Percentiles rank a stretch among this genome's conserved stretches.
phyloP scores from a whole-genome alignment of 129 eudicot genomes.

The Flaveria brownii region DNA sequence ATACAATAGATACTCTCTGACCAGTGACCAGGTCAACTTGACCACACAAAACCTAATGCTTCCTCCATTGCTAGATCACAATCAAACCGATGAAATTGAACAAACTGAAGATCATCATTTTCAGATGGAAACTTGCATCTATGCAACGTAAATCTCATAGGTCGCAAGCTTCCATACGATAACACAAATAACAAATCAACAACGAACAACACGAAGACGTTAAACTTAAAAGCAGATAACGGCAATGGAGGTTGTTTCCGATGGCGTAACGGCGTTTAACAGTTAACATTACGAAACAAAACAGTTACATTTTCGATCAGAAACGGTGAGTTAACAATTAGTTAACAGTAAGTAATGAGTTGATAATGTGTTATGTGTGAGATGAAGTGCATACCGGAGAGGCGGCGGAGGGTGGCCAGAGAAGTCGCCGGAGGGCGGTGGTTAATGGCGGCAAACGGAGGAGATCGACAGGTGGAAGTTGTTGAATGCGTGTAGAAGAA shows the following conservation, averaged over 20 bases:
- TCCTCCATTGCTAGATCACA: slow-evolving; percentile 4
- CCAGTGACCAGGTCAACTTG: slow-evolving; percentile 29
- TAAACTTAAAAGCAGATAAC: not conserved
- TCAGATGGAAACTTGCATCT: slow-evolving; percentile 6
- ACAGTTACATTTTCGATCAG: not conserved
- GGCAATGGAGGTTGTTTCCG: not conserved
- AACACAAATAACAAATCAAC: not conserved
- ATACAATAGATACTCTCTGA: slow-evolving; percentile 20
- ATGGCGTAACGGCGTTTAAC: not conserved
- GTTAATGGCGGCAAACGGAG: slow-evolving; percentile 25
- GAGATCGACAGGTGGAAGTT: slow-evolving; percentile 23
- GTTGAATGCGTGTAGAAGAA: slow-evolving; percentile 18
- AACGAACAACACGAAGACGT: not conserved
- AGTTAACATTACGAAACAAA: not conserved
- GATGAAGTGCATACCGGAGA: slow-evolving; percentile 32
- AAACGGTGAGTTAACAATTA: not conserved
- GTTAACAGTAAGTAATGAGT: not conserved
- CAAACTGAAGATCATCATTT: not conserved
- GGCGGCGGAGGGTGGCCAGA: slow-evolving; percentile 25
- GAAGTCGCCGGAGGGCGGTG: slow-evolving; percentile 24
- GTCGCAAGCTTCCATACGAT: not conserved
- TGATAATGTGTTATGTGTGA: not conserved
- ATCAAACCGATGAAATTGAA: not conserved
- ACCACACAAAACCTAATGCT: slow-evolving; percentile 4
- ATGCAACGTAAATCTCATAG: not conserved